Conservation (phyloP, 352 stramenopile species). For the Pythium angustatum region DNA sequence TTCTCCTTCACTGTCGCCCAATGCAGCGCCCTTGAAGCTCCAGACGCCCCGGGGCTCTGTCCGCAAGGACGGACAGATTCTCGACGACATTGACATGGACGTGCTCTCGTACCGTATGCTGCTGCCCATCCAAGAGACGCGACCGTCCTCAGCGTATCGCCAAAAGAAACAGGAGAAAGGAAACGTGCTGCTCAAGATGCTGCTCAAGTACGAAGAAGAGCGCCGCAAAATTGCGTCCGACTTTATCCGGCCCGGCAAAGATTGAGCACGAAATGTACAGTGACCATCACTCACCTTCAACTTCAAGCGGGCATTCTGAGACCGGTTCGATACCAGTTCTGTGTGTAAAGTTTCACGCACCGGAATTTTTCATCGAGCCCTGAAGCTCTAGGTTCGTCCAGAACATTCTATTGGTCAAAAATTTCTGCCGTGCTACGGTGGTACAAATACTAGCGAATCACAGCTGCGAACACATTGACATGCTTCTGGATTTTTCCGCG, state of each 20-base stretch:
- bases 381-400: conserved; percentile 14
- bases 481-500: conserved; percentile 28
- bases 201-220: conserved; percentile 41
- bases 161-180: conserved; percentile 35
- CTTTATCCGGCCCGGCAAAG: not conserved
- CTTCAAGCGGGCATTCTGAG: conserved; percentile 14
- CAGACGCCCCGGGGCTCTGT: conserved; percentile 12
- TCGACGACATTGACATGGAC: conserved; percentile 43
- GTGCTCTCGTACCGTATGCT: conserved; percentile 63
- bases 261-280: not conserved
- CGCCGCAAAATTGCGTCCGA: conserved; percentile 18
- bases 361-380: not conserved
- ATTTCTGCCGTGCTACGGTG: too few species aligned
- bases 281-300: conserved; percentile 28
- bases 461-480: not conserved
- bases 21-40: not conserved
- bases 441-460: conserved; percentile 21
- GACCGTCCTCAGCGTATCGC: conserved; percentile 44
- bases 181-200: conserved; percentile 64
- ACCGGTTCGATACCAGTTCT: conserved; percentile 2
- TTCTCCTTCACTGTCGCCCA: not conserved
- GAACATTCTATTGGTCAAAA: conserved; percentile 27
- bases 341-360: conserved; percentile 10
- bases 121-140: conserved; percentile 50
- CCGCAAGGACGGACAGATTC: conserved; percentile 36